A percentile compares a stretch with the other conserved stretches of the same genome.
These are phyloP conservation scores for maize (Zea mays) DNA, from an alignment of 176 grass and related monocot species.

Conservation along the genomic window DNA sequence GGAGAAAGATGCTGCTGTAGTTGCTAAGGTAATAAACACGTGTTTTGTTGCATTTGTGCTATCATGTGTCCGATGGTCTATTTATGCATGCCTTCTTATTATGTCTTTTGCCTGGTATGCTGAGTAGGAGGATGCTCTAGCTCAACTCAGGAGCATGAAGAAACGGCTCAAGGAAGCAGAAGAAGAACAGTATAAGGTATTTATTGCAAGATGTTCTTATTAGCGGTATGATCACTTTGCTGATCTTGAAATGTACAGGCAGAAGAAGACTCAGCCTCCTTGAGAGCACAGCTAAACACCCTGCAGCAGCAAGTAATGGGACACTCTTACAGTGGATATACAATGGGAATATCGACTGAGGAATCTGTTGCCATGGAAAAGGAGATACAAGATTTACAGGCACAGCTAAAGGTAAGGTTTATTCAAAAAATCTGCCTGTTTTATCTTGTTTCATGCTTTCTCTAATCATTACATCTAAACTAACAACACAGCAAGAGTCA, in stretches of 20 bases:
- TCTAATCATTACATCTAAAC: conserved; percentile 29
- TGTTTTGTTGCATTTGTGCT: conserved; percentile 26
- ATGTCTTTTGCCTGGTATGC: conserved; percentile 17
- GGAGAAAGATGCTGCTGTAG: conserved; percentile 87
- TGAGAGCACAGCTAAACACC: conserved; percentile 89
- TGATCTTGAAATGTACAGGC: conserved; percentile 57
- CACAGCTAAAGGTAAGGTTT: conserved; percentile 56
- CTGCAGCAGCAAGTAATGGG: conserved; percentile 75
- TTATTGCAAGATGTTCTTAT: conserved; percentile 26
- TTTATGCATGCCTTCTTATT: conserved; percentile 3
- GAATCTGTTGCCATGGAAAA: conserved; percentile 69
- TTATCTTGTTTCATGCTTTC: conserved; percentile 11
- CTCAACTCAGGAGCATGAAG: conserved; percentile 79
- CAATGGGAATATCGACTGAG: conserved; percentile 57
- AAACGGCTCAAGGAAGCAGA: conserved; percentile 95
- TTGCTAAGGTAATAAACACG: conserved; percentile 64
- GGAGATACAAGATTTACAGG: conserved; percentile 87
- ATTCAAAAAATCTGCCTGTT: background rate
- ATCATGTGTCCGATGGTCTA: conserved; percentile 24
- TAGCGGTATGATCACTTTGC: background rate
- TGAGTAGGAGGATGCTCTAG: conserved; percentile 89
- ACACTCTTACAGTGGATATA: conserved; percentile 60
- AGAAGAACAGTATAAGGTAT: conserved; percentile 97
- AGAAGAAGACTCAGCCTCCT: conserved; percentile 83
- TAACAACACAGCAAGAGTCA: conserved; percentile 58